Conservation (phyloP, 257 asterid genomes). For the Penstemon eatonii region DNA sequence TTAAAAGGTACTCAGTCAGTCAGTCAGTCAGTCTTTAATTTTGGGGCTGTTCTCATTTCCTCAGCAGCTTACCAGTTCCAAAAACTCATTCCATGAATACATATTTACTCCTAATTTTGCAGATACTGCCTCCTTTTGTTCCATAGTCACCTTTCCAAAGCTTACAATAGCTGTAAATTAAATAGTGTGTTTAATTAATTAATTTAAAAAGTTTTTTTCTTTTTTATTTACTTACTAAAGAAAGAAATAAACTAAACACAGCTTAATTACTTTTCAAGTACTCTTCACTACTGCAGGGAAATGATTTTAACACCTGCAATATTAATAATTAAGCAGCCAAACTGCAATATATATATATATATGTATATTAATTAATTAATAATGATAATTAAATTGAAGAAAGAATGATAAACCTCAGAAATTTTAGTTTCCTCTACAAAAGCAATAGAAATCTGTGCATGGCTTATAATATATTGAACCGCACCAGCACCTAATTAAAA, state of each 20-base stretch:
- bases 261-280: conserved; percentile 59
- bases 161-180: conserved; percentile 59
- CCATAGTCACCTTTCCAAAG: conserved; percentile 59
- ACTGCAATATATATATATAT: neutral
- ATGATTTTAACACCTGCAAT: conserved; percentile 62
- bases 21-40: too few species aligned
- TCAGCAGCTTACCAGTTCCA: conserved; percentile 54
- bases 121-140: conserved; percentile 48
- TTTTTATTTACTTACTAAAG: neutral
- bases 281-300: conserved; percentile 48
- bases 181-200: conserved; percentile 5
- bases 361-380: too few species aligned
- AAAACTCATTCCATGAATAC: conserved; percentile 77
- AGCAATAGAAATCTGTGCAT: conserved; percentile 69
- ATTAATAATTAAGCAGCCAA: conserved; percentile 16
- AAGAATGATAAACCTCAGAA: conserved; percentile 50
- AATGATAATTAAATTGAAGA: neutral
- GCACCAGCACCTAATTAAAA: conserved; percentile 70
- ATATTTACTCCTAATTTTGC: conserved; percentile 47
- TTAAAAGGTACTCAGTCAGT: too few species aligned
- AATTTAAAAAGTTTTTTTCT: neutral
- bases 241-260: neutral
- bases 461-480: conserved; percentile 68
- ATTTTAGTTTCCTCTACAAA: conserved; percentile 71
- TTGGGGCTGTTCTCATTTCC: too few species aligned